phyloP scores from a whole-genome alignment of 2,329 filamentous ascomycete species.

The Lachnellula arida region DNA sequence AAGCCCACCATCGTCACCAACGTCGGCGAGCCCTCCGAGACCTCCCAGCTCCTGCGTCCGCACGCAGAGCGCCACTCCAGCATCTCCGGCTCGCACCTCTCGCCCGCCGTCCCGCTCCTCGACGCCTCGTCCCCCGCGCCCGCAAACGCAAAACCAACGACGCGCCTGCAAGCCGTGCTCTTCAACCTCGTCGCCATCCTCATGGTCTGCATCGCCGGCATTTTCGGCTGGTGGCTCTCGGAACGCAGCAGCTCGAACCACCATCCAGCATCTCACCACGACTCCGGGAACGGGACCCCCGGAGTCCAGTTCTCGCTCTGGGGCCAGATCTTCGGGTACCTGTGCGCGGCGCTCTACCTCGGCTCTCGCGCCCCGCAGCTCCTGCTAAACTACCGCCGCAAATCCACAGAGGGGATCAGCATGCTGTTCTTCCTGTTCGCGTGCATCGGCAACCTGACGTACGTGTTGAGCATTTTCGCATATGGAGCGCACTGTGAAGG shows the following conservation, averaged over 20 bases:
- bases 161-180: constrained; percentile 51
- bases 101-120: constrained; percentile 76
- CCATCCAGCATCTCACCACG: neutral
- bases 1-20: constrained; percentile 36
- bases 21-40: constrained; percentile 44
- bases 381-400: constrained; percentile 84
- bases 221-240: constrained; percentile 80
- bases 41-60: constrained; percentile 44
- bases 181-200: constrained; percentile 74
- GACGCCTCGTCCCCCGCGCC: constrained; percentile 40
- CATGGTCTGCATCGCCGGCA: constrained; percentile 78
- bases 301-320: constrained; percentile 65
- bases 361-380: constrained; percentile 87
- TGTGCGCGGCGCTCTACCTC: constrained; percentile 86
- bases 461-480: constrained; percentile 85
- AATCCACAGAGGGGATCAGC: constrained; percentile 88
- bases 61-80: constrained; percentile 35
- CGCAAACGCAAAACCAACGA: constrained; percentile 40
- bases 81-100: constrained; percentile 64
- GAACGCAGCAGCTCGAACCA: constrained; percentile 28
- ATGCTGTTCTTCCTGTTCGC: constrained; percentile 96
- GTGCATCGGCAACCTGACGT: constrained; percentile 90
- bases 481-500: constrained; percentile 68
- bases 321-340: constrained; percentile 90
- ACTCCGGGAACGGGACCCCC: constrained; percentile 17